Evolutionary conservation across 768 basidiomycete genomes (phyloP).

Genomic region (Russula sp.): DNA sequence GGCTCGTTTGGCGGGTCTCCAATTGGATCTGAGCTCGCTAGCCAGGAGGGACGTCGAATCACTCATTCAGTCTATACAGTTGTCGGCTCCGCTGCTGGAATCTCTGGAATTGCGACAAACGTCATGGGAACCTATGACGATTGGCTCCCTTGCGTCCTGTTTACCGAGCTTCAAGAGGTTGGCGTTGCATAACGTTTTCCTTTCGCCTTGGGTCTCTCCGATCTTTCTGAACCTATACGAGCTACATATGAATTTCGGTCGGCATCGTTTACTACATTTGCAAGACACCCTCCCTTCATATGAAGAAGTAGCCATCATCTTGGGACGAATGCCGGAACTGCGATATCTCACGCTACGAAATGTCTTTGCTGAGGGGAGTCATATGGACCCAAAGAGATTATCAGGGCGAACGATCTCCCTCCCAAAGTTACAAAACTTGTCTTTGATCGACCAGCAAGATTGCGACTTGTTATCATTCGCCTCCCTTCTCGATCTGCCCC

Average conservation of each 20-base stretch:
- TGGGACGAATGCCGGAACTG: neutral
- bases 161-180: constrained; percentile 2
- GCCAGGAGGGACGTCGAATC: neutral
- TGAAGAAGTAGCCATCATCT: neutral
- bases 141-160: neutral
- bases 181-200: neutral
- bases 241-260: neutral
- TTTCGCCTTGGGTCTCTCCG: constrained; percentile 1
- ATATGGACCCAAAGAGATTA: neutral
- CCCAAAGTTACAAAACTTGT: neutral
- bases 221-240: constrained; percentile 1
- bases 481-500: neutral
- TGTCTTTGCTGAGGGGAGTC: neutral
- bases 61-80: neutral
- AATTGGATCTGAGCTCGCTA: neutral
- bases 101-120: neutral
- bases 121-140: neutral
- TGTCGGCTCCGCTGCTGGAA: constrained; percentile 1
- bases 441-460: neutral
- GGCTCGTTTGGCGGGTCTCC: neutral
- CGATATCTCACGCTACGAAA: neutral
- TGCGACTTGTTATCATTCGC: neutral
- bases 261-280: neutral
- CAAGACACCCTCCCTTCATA: neutral
- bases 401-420: neutral